Percentiles rank a stretch among this genome's conserved stretches.
These are phyloP conservation scores for Sphagnum contortum DNA, from an alignment of 225 moss, liverwort and hornwort genomes.

Conservation along the genomic window DNA sequence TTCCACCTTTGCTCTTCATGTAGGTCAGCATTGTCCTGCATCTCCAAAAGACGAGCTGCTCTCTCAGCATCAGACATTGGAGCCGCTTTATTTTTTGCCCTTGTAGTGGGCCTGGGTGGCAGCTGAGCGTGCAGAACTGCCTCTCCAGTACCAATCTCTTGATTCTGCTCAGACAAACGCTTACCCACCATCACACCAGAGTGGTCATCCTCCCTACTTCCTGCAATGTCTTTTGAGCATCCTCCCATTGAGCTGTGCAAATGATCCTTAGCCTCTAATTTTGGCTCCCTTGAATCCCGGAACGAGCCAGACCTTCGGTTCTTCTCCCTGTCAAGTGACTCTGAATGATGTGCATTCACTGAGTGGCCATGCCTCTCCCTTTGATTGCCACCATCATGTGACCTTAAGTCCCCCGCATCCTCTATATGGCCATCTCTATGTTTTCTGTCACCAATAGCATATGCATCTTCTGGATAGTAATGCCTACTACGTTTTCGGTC, in stretches of 20 bases:
- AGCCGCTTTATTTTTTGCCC: constrained; percentile 35
- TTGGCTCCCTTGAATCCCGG: neutral
- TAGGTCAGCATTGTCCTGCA: constrained; percentile 57
- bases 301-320: neutral
- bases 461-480: neutral
- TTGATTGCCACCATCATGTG: neutral
- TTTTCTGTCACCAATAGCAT: neutral
- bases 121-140: constrained; percentile 4
- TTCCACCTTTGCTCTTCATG: constrained; percentile 74
- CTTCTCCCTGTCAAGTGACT: neutral
- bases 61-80: constrained; percentile 57
- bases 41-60: constrained; percentile 44
- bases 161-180: constrained; percentile 5
- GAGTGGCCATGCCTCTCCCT: neutral
- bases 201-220: constrained; percentile 5
- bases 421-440: neutral
- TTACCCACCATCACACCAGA: constrained; percentile 7
- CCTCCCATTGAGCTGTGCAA: constrained; percentile 12
- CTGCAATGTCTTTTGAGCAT: constrained; percentile 1
- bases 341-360: neutral
- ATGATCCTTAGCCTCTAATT: neutral
- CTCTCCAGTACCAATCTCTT: constrained; percentile 9
- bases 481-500: neutral
- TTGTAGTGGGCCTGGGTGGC: constrained; percentile 16
- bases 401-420: neutral